Conservation (phyloP, 768 basidiomycete species). For the Dentipellis fragilis region DNA sequence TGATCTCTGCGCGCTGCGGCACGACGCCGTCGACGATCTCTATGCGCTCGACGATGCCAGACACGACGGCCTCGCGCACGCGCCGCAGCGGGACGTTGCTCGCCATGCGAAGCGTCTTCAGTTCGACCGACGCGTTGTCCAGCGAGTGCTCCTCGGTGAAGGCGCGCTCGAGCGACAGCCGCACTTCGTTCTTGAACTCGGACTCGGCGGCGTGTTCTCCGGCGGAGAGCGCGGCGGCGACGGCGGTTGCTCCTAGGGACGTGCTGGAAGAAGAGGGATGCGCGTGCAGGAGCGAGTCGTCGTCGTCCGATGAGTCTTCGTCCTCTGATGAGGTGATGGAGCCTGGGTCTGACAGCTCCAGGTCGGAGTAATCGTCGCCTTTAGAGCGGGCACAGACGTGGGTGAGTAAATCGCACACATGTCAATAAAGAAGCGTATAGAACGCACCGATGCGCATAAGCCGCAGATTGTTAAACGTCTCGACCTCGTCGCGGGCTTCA, state of each 20-base stretch:
- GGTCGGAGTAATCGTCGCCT: slow-evolving; percentile 59
- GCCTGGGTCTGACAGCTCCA: slow-evolving; percentile 50
- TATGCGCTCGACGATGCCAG: slow-evolving; percentile 70
- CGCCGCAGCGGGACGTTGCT: slow-evolving; percentile 83
- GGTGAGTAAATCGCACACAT: not conserved
- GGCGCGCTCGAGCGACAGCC: slow-evolving; percentile 83
- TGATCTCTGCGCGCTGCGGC: slow-evolving; percentile 58
- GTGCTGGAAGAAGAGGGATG: slow-evolving; percentile 41
- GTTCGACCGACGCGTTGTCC: slow-evolving; percentile 87
- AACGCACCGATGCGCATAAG: slow-evolving; percentile 65
- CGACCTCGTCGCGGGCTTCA: slow-evolving; percentile 55
- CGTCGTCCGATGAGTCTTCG: slow-evolving; percentile 29
- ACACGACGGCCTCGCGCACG: slow-evolving; percentile 82
- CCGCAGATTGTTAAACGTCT: slow-evolving; percentile 51
- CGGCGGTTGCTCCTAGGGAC: slow-evolving; percentile 29
- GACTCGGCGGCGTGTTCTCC: slow-evolving; percentile 33
- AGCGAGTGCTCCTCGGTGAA: slow-evolving; percentile 87
- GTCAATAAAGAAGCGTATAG: not conserved
- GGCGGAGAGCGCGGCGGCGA: slow-evolving; percentile 28
- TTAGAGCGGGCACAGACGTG: too few relatives aligned
- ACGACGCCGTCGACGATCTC: slow-evolving; percentile 44
- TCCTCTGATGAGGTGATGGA: slow-evolving; percentile 44
- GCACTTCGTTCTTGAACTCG: slow-evolving; percentile 71
- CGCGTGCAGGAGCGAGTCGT: slow-evolving; percentile 22
- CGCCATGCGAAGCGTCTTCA: slow-evolving; percentile 95